Evolutionary conservation across 176 grass and related monocot genomes (phyloP).

Genomic region (Areca catechu): DNA sequence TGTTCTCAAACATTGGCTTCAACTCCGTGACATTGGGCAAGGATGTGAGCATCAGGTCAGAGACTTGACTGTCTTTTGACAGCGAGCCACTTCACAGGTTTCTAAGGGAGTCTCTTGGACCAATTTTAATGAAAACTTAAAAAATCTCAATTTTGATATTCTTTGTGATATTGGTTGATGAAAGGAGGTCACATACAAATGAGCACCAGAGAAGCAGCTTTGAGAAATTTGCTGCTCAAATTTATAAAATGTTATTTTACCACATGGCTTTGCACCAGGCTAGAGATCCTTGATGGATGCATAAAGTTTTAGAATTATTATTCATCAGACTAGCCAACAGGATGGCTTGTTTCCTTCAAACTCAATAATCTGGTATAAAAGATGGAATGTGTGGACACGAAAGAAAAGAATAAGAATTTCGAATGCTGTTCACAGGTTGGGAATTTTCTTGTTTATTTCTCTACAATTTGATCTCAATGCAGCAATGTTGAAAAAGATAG

Average conservation of each 20-base stretch:
- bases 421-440: neutral
- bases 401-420: conserved; percentile 34
- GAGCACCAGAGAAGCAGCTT: neutral
- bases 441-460: too few relatives aligned
- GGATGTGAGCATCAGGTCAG: conserved; percentile 33
- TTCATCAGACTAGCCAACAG: neutral
- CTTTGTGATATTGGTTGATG: neutral
- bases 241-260: conserved; percentile 6
- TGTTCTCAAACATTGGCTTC: conserved; percentile 43
- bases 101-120: conserved; percentile 26
- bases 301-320: conserved; percentile 1
- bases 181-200: neutral
- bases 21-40: conserved; percentile 51
- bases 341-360: neutral
- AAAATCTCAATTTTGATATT: conserved; percentile 47
- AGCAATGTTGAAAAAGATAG: too few relatives aligned
- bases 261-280: neutral
- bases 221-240: neutral
- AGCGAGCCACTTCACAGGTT: conserved; percentile 12
- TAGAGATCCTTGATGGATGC: conserved; percentile 7
- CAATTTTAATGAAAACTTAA: conserved; percentile 67
- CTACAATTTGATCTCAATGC: too few relatives aligned
- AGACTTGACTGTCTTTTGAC: conserved; percentile 28
- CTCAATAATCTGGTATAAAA: conserved; percentile 16
- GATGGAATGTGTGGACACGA: conserved; percentile 17